phyloP scores from a whole-genome alignment of 768 basidiomycete genomes.

The Lentinula edodes region DNA sequence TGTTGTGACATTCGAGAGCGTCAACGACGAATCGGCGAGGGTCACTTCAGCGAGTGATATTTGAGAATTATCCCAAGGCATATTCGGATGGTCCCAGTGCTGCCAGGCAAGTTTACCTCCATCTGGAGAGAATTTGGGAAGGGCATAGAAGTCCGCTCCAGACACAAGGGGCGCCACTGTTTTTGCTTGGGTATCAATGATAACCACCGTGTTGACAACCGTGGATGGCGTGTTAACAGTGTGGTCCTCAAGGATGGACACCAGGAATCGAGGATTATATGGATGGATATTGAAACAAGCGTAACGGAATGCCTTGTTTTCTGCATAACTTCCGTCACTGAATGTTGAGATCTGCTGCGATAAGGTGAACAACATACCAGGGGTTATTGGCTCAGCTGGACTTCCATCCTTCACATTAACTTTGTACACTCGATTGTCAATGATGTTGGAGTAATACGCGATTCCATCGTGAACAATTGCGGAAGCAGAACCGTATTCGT shows the following conservation, averaged over 20 bases:
- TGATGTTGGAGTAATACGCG: conserved; percentile 49
- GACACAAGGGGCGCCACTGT: conserved; percentile 37
- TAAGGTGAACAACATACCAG: conserved; percentile 37
- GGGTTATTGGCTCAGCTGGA: conserved; percentile 49
- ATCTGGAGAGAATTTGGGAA: conserved; percentile 46
- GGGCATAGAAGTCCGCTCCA: conserved; percentile 70
- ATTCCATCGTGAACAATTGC: conserved; percentile 39
- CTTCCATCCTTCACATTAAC: conserved; percentile 18
- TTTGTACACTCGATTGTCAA: conserved; percentile 44
- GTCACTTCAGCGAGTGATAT: conserved; percentile 37
- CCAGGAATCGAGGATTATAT: conserved; percentile 41
- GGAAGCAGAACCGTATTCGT: conserved; percentile 63
- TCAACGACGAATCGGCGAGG: neutral
- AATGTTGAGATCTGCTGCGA: neutral
- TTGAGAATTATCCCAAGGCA: conserved; percentile 57
- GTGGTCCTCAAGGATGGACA: conserved; percentile 69
- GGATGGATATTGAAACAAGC: conserved; percentile 62
- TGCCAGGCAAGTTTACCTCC: conserved; percentile 48
- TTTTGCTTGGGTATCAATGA: conserved; percentile 45
- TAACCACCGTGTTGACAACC: conserved; percentile 51
- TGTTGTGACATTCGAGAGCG: conserved; percentile 20
- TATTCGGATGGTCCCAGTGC: conserved; percentile 57
- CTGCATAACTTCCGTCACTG: conserved; percentile 3
- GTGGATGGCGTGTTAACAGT: conserved; percentile 44
- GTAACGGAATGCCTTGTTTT: conserved; percentile 49